Base-by-base conservation (phyloP, 2,329 filamentous ascomycete genomes). In the Colletotrichum sp. region DNA sequence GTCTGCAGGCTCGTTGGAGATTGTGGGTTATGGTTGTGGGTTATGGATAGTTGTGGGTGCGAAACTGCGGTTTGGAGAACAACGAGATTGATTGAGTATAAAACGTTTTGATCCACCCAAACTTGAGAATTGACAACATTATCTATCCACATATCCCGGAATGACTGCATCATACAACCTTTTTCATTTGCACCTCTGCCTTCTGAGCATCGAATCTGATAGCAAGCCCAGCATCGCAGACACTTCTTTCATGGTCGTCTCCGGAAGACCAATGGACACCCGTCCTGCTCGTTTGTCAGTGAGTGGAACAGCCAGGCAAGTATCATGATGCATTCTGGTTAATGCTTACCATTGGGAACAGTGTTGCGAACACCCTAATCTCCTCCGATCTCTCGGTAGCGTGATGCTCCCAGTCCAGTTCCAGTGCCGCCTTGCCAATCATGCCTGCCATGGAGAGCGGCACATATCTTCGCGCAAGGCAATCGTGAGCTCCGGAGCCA, bases 391-490 rank as follows among this genome's bases (percentile, higher is more conserved):
- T 81, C 0, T 80, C 79, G 2, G 89, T 90, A 5, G 88, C 83
- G 79, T 89, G 84, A 78, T 90, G 89, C 61, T 79, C 80, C 88
- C 88, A 90, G 66, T 90, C 86, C 2, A 90, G 72, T 71, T 90
- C 87, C 71, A 90, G 52, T 7, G 86, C 80, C 0, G 88, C 89
- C 78, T 89, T 90, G 2, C 88, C 88, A 80, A 90, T 88, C 87
- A 90, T 89, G 3, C 80, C 85, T 1, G 87, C 86, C 87, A 90
- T 87, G 0, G 86, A 85, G 0, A 90, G 82, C 13, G 87, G 88
- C 16, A 90, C 88, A 74, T 90, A 90, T 68, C 82, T 84, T 63
- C 84, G 81, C 1, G 88, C 88, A 2, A 90, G 82, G 74, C 88
- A 90, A 28, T 89, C 86, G 76, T 90, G 89, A 0, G 88, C 78